Base-by-base conservation (phyloP, 2,329 filamentous ascomycete species). In the Claviceps monticola region DNA sequence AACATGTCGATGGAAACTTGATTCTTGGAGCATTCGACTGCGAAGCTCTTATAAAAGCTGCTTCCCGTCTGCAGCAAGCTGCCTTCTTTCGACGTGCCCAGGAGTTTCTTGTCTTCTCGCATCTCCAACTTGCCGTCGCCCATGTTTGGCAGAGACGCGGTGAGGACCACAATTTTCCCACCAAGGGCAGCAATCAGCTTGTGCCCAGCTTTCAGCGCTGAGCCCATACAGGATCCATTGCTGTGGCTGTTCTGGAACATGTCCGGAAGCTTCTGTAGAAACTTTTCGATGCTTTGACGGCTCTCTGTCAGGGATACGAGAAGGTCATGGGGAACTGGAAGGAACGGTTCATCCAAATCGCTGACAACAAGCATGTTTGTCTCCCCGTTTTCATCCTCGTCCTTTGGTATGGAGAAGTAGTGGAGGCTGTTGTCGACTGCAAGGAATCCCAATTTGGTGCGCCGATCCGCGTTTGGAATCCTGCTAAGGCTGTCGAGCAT, bases 1-100 rank as follows among this genome's bases (percentile, higher is more conserved):
- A 96, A 96, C 90, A 96, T 96, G 66, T 96, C 90, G 59, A 98
- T 89, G 0, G 90, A 97, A 29, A 98, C 93, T 68, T 98, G 93
- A 59, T 94, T 95, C 74, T 98, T 98, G 39, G 90, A 96, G 69
- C 93, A 98, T 66, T 98, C 93, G 3, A 98, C 93, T 0, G 93
- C 93, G 62, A 98, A 98, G 62, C 88, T 95, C 76, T 98, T 98
- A 78, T 97, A 98, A 70, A 97, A 98, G 63, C 87, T 89, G 72
- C 89, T 96, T 42, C 82, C 86, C 0, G 93, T 96, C 66, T 97
- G 91, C 50, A 98, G 73, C 36, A 98, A 76, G 55, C 78, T 75
- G 57, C 80, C 88, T 66, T 98, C 93, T 68, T 96, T 96, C 58
- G 84, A 89, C 1, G 93, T 98, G 38, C 93, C 93, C 23, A 98